A percentile compares a stretch with the other conserved stretches of the same genome.
These are phyloP conservation scores for Helianthus annuus DNA, from an alignment of 129 eudicot species.

Conservation along the genomic window DNA sequence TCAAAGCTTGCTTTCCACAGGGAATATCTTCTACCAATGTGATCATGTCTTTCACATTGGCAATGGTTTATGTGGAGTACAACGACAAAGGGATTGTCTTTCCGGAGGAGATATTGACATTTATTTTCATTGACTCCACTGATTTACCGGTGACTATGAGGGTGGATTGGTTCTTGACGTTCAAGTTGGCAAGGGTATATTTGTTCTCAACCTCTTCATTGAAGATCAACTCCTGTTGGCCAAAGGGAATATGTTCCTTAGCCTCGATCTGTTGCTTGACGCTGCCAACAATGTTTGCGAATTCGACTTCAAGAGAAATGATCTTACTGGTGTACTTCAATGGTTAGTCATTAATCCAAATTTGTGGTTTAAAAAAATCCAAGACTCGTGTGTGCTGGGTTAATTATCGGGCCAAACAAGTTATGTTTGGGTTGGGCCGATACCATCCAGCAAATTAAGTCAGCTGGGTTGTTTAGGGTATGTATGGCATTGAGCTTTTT, in stretches of 20 bases:
- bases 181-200: conserved; percentile 6
- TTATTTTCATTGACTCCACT: background rate
- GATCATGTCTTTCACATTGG: background rate
- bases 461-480: no score
- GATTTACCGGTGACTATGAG: background rate
- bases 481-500: no score
- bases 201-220: background rate
- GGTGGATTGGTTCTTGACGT: background rate
- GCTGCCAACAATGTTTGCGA: background rate
- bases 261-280: background rate
- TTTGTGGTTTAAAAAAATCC: no score
- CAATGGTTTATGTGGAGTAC: background rate
- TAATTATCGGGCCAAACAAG: no score
- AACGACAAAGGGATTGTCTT: background rate
- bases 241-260: conserved; percentile 2
- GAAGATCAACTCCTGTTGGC: conserved; percentile 5
- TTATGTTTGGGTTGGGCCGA: no score
- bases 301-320: background rate
- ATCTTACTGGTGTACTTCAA: background rate
- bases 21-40: background rate
- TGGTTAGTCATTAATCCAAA: no score
- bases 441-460: no score
- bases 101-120: background rate
- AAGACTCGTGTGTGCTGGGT: no score
- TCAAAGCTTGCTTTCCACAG: background rate